Evolutionary conservation across 805 yeast species (phyloP).

Genomic region (Zygosaccharomyces siamensis): DNA sequence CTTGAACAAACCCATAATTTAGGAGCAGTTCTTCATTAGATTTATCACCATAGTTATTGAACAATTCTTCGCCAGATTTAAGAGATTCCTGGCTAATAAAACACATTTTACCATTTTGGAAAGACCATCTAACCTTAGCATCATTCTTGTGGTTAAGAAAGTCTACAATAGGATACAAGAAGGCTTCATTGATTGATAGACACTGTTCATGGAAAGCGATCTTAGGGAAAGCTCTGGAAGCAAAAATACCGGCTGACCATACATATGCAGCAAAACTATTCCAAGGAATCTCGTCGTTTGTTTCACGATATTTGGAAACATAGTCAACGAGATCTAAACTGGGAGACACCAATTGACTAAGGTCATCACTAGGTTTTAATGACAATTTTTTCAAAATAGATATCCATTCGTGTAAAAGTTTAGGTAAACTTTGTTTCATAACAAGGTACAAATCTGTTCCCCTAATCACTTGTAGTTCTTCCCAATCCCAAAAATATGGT

Average conservation of each 20-base stretch:
- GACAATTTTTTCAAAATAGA: constrained; percentile 9
- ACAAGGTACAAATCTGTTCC: constrained; percentile 70
- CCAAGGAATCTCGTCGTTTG: constrained; percentile 41
- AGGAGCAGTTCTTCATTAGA: constrained; percentile 77
- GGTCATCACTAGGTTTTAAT: constrained; percentile 16
- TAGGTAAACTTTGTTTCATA: constrained; percentile 42
- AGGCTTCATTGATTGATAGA: constrained; percentile 46
- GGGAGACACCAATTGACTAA: constrained; percentile 19
- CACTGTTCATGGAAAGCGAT: constrained; percentile 42
- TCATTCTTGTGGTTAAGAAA: constrained; percentile 66
- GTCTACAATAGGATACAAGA: constrained; percentile 76
- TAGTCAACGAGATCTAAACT: constrained; percentile 19
- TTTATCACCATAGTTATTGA: constrained; percentile 82
- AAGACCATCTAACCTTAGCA: constrained; percentile 61
- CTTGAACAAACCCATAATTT: constrained; percentile 74
- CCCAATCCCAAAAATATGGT: constrained; percentile 62
- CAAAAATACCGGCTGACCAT: constrained; percentile 70
- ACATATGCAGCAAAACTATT: constrained; percentile 60
- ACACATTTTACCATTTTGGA: constrained; percentile 32
- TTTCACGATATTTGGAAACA: constrained; percentile 24
- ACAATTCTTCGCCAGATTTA: constrained; percentile 48
- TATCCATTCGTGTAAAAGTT: constrained; percentile 58
- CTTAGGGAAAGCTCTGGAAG: constrained; percentile 79
- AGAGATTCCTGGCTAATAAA: constrained; percentile 39
- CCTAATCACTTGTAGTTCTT: constrained; percentile 46